These are phyloP conservation scores for Powellomyces hirtus DNA, from an alignment of 192 early-diverging fungal species.

Conservation along the genomic window DNA sequence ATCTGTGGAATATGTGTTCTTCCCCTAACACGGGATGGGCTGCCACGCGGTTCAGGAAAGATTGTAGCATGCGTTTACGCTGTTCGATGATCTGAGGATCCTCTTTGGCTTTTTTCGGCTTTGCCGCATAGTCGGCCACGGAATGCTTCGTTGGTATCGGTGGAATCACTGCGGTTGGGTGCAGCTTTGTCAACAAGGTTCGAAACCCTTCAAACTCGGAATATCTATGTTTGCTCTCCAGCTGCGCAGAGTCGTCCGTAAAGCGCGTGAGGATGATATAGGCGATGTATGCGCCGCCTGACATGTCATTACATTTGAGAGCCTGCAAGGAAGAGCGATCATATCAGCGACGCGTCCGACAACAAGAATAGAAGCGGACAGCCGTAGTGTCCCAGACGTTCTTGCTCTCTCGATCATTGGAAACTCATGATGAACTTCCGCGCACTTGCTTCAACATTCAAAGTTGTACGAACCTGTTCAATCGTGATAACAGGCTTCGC, in stretches of 20 bases:
- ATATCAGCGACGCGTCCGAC: no score
- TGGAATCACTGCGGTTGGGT: slow-evolving; percentile 86
- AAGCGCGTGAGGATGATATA: slow-evolving; percentile 55
- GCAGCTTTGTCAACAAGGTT: slow-evolving; percentile 69
- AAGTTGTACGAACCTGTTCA: slow-evolving; percentile 28
- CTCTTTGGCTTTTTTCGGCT: slow-evolving; percentile 88
- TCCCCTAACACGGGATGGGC: slow-evolving; percentile 82
- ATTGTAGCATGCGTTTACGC: slow-evolving; percentile 89
- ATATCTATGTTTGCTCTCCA: slow-evolving; percentile 82
- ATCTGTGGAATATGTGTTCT: slow-evolving; percentile 90
- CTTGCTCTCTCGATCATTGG: no score
- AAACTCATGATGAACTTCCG: no score
- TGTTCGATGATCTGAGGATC: slow-evolving; percentile 87
- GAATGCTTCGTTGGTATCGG: slow-evolving; percentile 99
- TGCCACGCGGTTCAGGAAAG: slow-evolving; percentile 87
- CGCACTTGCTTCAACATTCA: neutral
- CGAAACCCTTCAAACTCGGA: slow-evolving; percentile 95
- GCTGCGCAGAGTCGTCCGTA: slow-evolving; percentile 17
- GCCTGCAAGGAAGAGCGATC: slow-evolving; percentile 25
- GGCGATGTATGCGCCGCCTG: slow-evolving; percentile 47
- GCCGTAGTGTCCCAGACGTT: no score
- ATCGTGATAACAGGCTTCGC: slow-evolving; percentile 41
- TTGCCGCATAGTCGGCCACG: slow-evolving; percentile 55
- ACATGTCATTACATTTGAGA: slow-evolving; percentile 34
- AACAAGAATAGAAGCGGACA: no score